These are phyloP conservation scores for Paecilomyces dactylethromorphus DNA, from an alignment of 2,329 filamentous ascomycete species.

Conservation along the genomic window DNA sequence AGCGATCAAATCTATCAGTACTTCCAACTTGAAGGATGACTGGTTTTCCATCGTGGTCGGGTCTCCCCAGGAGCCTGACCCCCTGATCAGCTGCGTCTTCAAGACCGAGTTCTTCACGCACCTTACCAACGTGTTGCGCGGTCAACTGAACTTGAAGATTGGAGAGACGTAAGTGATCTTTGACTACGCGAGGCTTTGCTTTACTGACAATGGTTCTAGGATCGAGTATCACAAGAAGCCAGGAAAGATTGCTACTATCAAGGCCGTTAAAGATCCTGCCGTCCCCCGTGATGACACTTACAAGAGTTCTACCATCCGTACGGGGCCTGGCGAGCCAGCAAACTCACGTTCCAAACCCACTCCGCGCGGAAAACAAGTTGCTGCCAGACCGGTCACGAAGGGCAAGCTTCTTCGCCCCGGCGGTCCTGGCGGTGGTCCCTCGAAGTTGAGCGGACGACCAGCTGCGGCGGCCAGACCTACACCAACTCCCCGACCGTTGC, in stretches of 20 bases:
- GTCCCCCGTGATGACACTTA: conserved; percentile 70
- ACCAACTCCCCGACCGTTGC: conserved; percentile 30
- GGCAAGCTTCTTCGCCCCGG: conserved; percentile 89
- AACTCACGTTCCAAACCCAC: conserved; percentile 78
- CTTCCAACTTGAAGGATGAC: conserved; percentile 79
- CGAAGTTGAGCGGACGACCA: conserved; percentile 56
- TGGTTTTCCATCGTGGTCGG: conserved; percentile 93
- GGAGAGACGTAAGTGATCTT: conserved; percentile 52
- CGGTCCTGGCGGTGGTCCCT: conserved; percentile 74
- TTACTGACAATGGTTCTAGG: conserved; percentile 19
- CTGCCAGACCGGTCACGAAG: conserved; percentile 83
- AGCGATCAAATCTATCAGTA: conserved; percentile 79
- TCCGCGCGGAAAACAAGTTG: conserved; percentile 77
- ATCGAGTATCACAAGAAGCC: conserved; percentile 99
- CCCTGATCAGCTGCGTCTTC: conserved; percentile 85
- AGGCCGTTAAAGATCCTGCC: conserved; percentile 80
- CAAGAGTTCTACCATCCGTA: conserved; percentile 90
- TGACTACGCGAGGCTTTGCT: conserved; percentile 16
- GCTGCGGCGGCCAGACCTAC: conserved; percentile 27
- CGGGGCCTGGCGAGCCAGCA: conserved; percentile 72
- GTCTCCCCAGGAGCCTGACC: conserved; percentile 86
- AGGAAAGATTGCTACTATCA: conserved; percentile 81
- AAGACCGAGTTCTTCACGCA: conserved; percentile 98
- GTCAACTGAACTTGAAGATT: conserved; percentile 75
- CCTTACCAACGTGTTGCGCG: conserved; percentile 71